Conservation (phyloP, 2,329 filamentous ascomycete genomes). For the Aureobasidium sp. region DNA sequence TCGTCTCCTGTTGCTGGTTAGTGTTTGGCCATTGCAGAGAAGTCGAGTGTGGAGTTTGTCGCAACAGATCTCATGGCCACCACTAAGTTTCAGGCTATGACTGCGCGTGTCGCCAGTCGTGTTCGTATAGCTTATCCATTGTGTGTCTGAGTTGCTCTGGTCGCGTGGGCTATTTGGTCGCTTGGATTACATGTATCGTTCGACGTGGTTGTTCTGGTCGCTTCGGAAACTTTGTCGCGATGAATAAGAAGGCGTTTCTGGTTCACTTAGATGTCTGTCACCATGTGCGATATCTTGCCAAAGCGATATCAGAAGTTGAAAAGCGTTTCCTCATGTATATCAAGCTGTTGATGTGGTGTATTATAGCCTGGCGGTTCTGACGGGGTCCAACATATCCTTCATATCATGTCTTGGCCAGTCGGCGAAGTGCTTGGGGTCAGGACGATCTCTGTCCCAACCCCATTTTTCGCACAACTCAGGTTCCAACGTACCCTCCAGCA, state of each 20-base stretch:
- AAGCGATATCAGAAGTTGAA: not conserved
- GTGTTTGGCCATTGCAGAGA: too few relatives aligned
- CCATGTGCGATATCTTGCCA: not conserved
- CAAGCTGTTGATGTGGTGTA: slow-evolving; percentile 2
- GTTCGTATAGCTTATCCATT: not conserved
- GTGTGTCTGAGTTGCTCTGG: not conserved
- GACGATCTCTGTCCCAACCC: slow-evolving; percentile 53
- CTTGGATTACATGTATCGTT: not conserved
- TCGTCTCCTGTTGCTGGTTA: not conserved
- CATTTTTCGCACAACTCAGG: slow-evolving; percentile 40
- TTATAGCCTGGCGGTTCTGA: slow-evolving; percentile 15
- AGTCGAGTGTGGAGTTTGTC: too few relatives aligned
- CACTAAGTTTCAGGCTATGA: not conserved
- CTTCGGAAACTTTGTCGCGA: not conserved
- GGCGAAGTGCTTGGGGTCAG: slow-evolving; percentile 43
- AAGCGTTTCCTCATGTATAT: slow-evolving; percentile 9
- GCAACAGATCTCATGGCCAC: too few relatives aligned
- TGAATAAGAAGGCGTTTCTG: not conserved
- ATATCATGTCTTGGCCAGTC: slow-evolving; percentile 52
- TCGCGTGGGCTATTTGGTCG: not conserved
- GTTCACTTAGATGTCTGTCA: not conserved
- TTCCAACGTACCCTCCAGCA: slow-evolving; percentile 32
- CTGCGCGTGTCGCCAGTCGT: too few relatives aligned
- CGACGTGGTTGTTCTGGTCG: not conserved
- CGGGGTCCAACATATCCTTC: slow-evolving; percentile 40